A percentile compares a stretch with the other conserved stretches of the same genome.
These are phyloP conservation scores for Tetramitus jugosus DNA, from an alignment of 208 protist genomes.

Conservation along the genomic window DNA sequence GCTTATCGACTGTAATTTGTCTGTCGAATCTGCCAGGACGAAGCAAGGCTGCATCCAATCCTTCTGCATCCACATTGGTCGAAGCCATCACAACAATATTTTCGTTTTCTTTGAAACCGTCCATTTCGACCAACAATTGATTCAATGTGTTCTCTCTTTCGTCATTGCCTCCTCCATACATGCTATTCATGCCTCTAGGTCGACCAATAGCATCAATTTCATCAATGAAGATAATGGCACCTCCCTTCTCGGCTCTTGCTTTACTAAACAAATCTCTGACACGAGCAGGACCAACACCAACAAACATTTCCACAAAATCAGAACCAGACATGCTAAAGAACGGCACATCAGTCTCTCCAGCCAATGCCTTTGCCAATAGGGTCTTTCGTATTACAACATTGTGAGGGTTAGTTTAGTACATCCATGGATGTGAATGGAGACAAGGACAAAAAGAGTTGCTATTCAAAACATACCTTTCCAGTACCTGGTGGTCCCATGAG, in stretches of 20 bases:
- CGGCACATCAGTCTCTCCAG: conserved; percentile 76
- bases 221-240: conserved; percentile 72
- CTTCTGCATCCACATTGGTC: conserved; percentile 84
- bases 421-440: not conserved
- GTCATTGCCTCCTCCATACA: conserved; percentile 49
- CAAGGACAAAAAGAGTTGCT: not conserved
- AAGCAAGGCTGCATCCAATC: conserved; percentile 75
- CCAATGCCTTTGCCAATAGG: conserved; percentile 87
- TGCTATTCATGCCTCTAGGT: conserved; percentile 19
- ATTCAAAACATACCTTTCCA: conserved; percentile 38
- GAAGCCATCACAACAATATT: conserved; percentile 88
- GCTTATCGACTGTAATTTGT: not conserved
- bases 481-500: conserved; percentile 93
- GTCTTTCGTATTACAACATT: conserved; percentile 65
- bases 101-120: conserved; percentile 51
- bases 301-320: conserved; percentile 66
- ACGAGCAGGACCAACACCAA: conserved; percentile 54
- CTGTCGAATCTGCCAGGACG: conserved; percentile 90
- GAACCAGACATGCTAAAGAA: conserved; percentile 55
- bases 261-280: conserved; percentile 61
- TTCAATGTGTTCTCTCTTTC: conserved; percentile 72
- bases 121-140: conserved; percentile 72
- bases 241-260: conserved; percentile 49
- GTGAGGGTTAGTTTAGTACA: not conserved
- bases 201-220: conserved; percentile 75